Base-by-base conservation (phyloP, 2,329 filamentous ascomycete species). In the Cladorrhinum sp. region DNA sequence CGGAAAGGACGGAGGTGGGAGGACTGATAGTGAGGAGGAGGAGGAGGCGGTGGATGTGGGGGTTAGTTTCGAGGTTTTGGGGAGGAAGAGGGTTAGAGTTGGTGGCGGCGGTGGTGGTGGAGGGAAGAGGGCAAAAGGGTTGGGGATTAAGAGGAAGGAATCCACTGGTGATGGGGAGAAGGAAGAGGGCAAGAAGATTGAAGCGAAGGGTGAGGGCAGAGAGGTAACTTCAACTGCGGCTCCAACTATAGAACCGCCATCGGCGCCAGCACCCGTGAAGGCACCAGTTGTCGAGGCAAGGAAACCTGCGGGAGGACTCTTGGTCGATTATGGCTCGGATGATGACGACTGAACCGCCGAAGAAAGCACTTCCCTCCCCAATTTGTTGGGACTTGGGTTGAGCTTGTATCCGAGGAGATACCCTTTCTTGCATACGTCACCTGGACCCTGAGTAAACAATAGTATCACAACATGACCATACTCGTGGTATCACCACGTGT, bases 111-210 rank as follows among this genome's bases (percentile, higher is more conserved):
- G 67, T 60, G 67, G 61, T 36, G 69, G 69, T 64, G 72, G 68
- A 55, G 72, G 42, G 48, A 73, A 76, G 63, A 70, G 69, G 62
- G 73, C 75, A 61, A 74, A 72, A 60, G 75, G 74, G 50, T 67
- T 60, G 55, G 64, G 62, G 20, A 67, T 66, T 52, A 73, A 73
- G 69, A 74, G 71, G 67, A 75, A 74, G 56, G 70, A 21, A 23
- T 28, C 21, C 33, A 18, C 62, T 23, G 72, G 66, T 62, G 73
- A 72, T 21, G 75, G 73, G 65, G 76, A 76, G 51, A 73, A 69
- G 42, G 18, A 7, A 53, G 48, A 28, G 48, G 42, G n/a, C n/a
- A n/a, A 60, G 46, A 65, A 55, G 42, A 59, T 42, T 33, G 63
- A 55, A 23, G 60, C 48, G 64, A 65, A 59, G 58, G 67, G 67